Evolutionary conservation across 2,329 filamentous ascomycete genomes (phyloP).

Genomic region (Colletotrichum chrysophilum): DNA sequence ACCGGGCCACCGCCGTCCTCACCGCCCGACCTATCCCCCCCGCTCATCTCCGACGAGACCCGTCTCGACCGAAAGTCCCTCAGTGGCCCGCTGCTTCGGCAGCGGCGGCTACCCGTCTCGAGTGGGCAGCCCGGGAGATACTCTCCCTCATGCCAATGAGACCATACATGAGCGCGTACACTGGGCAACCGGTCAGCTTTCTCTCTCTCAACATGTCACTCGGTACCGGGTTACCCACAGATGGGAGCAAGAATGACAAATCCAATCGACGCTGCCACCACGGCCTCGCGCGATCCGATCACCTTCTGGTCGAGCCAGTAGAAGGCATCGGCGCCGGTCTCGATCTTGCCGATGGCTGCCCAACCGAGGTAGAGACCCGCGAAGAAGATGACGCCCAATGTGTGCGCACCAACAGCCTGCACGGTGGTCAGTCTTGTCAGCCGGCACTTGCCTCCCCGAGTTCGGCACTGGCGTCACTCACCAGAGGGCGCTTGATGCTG

Average conservation of each 20-base stretch:
- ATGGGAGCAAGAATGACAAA: constrained; percentile 50
- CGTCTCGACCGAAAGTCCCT: constrained; percentile 22
- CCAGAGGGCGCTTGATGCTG: constrained; percentile 56
- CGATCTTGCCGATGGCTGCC: constrained; percentile 50
- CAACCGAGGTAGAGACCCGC: constrained; percentile 53
- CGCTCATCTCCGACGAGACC: constrained; percentile 21
- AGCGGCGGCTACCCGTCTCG: constrained; percentile 16
- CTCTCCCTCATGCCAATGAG: constrained; percentile 54
- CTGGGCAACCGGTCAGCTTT: constrained; percentile 30
- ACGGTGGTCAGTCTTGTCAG: constrained; percentile 20
- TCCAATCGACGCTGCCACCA: constrained; percentile 46
- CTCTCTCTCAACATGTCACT: background rate
- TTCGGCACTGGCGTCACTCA: constrained; percentile 32
- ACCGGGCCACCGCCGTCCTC: constrained; percentile 19
- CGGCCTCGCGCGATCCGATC: constrained; percentile 47
- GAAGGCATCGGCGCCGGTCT: constrained; percentile 52
- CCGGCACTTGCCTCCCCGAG: background rate
- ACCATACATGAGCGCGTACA: constrained; percentile 55
- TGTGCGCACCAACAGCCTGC: constrained; percentile 50
- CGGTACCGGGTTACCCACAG: constrained; percentile 41
- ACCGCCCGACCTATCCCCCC: constrained; percentile 15
- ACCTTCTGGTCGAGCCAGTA: constrained; percentile 55
- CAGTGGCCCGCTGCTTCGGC: constrained; percentile 16
- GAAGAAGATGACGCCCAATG: constrained; percentile 44
- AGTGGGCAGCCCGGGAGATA: constrained; percentile 23